Evolutionary conservation across 1,139 yeast species (phyloP).

Genomic region (Kodamaea suecica): DNA sequence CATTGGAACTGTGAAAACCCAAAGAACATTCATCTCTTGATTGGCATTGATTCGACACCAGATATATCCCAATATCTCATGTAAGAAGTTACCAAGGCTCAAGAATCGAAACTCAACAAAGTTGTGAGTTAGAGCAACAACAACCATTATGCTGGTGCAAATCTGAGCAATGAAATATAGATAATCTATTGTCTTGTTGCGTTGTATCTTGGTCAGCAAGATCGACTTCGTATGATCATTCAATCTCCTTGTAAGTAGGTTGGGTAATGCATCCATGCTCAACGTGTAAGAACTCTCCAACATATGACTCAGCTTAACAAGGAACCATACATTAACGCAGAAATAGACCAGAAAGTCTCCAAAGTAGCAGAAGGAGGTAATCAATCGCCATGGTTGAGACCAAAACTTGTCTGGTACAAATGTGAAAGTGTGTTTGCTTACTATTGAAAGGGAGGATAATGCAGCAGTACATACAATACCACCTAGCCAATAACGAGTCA

Average conservation of each 20-base stretch:
- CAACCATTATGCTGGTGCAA: constrained; percentile 21
- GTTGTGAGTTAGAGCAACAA: constrained; percentile 18
- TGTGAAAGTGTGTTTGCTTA: constrained; percentile 16
- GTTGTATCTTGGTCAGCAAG: constrained; percentile 17
- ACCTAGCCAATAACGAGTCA: constrained; percentile 31
- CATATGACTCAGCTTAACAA: constrained; percentile 16
- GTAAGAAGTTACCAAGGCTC: constrained; percentile 23
- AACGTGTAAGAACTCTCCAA: constrained; percentile 3
- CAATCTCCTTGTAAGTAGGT: constrained; percentile 10
- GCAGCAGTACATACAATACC: constrained; percentile 20
- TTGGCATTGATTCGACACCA: constrained; percentile 31
- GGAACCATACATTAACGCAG: constrained; percentile 19
- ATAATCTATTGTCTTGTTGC: constrained; percentile 28
- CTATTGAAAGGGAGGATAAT: constrained; percentile 17
- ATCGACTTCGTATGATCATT: constrained; percentile 15
- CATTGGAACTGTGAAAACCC: constrained; percentile 25
- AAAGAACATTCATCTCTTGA: constrained; percentile 24
- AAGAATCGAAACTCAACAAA: constrained; percentile 14
- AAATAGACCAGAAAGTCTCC: constrained; percentile 27
- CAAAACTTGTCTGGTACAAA: constrained; percentile 25
- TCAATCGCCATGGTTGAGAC: constrained; percentile 37
- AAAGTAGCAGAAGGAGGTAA: constrained; percentile 34
- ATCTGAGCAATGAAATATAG: constrained; percentile 28
- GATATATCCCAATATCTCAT: constrained; percentile 28
- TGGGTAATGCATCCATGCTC: constrained; percentile 2